Base-by-base conservation (phyloP, 176 grass and related monocot genomes). In the Oropetium thomaeum region DNA sequence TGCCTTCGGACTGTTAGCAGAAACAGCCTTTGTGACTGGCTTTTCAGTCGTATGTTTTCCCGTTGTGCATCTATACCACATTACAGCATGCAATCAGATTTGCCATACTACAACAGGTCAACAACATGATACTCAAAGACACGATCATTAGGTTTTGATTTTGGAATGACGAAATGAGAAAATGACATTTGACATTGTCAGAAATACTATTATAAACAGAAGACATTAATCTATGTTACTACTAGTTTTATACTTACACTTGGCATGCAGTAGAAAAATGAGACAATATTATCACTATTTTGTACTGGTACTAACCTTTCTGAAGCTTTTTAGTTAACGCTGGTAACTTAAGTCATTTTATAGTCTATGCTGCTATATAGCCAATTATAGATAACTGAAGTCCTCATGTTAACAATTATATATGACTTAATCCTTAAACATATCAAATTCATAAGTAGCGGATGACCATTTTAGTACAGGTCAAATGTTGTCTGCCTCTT, bases 31-130 rank as follows among this genome's bases (percentile, higher is more conserved):
- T 40, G 84, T 85, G 15, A 90, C 54, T 61, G 91, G 91, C 71
- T 98, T 98, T 64, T 98, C 96, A 55, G 82, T 90, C 32, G 96
- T 98, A 87, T 98, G 96, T 73, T 92, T 95, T 27, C 96, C 96
- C 78, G 89, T 95, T 58, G 86, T 85, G 37, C 96, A 98, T 82
- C 96, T 98, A 69, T 58, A 83, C 67, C 57, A 8, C 34, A 26
- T 70, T 31, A 76, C 47, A 40, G 60, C 35, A 80, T 57, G 38
- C 1, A 0, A 19, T 72, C 64, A 73, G 31, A 63, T 67, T 43
- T 51, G 15, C 10, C 4, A 0, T 71, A 38, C 48, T 61, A 69
- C 32, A 74, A 59, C 20, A 72, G 26, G 32, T 22, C 17, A 2
- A 60, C 39, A 69, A 64, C 8, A 51, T 66, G 12, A 60, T 39